Percentiles rank a stretch among this genome's conserved stretches.
Conservation (phyloP, 2,329 filamentous ascomycete genomes). For the Claviceps sp. region DNA sequence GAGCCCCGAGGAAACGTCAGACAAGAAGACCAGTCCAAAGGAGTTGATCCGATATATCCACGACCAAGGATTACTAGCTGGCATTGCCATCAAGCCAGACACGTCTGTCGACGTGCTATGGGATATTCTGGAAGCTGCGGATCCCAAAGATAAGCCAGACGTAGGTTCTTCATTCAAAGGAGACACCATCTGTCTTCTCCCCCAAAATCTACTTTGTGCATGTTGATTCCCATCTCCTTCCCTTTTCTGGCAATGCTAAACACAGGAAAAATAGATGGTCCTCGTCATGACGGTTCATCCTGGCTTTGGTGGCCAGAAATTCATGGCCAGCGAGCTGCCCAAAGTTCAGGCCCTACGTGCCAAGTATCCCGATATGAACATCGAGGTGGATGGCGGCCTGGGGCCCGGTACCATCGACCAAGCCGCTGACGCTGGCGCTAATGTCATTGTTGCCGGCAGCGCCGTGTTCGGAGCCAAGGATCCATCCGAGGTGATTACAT, state of each 20-base stretch:
- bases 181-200: background rate
- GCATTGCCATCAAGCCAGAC: conserved; percentile 88
- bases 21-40: conserved; percentile 63
- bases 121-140: conserved; percentile 65
- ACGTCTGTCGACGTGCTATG: conserved; percentile 85
- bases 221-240: background rate
- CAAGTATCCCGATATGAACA: conserved; percentile 83
- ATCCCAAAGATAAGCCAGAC: conserved; percentile 71
- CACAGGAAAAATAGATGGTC: conserved; percentile 58
- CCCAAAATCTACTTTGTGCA: background rate
- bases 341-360: conserved; percentile 77
- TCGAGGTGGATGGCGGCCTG: conserved; percentile 91
- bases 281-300: conserved; percentile 97
- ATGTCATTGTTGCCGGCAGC: conserved; percentile 94
- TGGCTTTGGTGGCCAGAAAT: conserved; percentile 95
- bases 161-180: conserved; percentile 38
- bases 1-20: conserved; percentile 54
- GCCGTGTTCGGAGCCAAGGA: conserved; percentile 90
- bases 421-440: conserved; percentile 88
- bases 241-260: background rate
- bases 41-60: conserved; percentile 88
- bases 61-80: conserved; percentile 72
- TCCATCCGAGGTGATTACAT: conserved; percentile 72
- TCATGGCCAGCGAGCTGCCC: conserved; percentile 90
- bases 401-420: conserved; percentile 82